Percentiles rank a stretch among this genome's conserved stretches.
Conservation (phyloP, 768 basidiomycete species). For the Exidia glandulosa region DNA sequence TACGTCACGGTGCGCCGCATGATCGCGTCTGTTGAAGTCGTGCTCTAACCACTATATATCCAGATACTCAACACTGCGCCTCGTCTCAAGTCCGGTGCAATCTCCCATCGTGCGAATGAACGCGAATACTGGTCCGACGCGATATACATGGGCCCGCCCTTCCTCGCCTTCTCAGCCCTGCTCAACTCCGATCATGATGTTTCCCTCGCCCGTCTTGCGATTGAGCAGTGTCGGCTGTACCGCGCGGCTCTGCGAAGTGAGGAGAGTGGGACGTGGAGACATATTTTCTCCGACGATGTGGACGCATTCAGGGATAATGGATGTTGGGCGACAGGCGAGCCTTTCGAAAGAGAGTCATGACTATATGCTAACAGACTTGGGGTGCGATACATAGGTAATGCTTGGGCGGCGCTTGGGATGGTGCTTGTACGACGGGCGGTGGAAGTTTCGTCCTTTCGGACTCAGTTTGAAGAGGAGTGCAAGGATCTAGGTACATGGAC, state of each 20-base stretch:
- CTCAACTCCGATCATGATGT: background rate
- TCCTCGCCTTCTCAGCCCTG: background rate
- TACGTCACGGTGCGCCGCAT: background rate
- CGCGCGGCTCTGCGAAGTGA: background rate
- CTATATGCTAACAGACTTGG: too few species aligned
- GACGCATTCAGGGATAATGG: background rate
- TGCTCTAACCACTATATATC: background rate
- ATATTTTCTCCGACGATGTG: background rate
- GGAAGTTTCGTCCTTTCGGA: background rate
- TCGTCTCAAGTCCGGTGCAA: constrained; percentile 27
- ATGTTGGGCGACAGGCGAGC: background rate
- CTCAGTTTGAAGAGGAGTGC: background rate
- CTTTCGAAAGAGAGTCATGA: too few species aligned
- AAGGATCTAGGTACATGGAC: background rate
- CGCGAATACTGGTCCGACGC: constrained; percentile 19
- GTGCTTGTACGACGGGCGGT: background rate
- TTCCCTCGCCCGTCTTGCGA: background rate
- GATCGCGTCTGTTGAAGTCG: background rate
- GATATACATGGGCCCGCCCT: background rate
- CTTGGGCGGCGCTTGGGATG: background rate
- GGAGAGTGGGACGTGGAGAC: background rate
- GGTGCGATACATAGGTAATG: too few species aligned
- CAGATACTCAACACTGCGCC: constrained; percentile 18
- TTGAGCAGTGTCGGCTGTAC: background rate
- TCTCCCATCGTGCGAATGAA: constrained; percentile 26